Conservation (phyloP, 108 stramenopile species). For the Skeletonema potamos region DNA sequence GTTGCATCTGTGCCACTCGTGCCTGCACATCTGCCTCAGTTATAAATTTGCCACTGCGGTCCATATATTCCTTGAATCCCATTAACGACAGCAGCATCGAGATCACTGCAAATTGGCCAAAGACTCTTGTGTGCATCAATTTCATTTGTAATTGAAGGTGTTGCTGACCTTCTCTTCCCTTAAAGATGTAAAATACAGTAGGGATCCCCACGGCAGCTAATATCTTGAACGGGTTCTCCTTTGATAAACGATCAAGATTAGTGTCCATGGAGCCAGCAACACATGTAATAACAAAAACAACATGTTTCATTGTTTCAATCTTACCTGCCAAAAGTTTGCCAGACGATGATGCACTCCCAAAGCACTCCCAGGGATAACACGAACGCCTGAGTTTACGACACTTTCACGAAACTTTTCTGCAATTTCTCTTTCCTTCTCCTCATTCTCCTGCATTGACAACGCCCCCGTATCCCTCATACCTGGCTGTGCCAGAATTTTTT, state of each 20-base stretch:
- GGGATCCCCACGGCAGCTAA: conserved; percentile 66
- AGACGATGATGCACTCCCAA: conserved; percentile 56
- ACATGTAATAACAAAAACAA: not conserved
- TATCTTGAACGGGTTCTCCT: conserved; percentile 77
- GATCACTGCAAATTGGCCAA: conserved; percentile 83
- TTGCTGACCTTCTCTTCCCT: conserved; percentile 66
- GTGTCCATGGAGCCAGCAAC: not conserved
- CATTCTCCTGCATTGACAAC: not conserved
- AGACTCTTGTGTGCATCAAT: conserved; percentile 85
- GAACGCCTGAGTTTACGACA: conserved; percentile 63
- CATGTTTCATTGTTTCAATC: not conserved
- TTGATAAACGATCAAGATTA: conserved; percentile 1
- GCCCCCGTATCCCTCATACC: conserved; percentile 17
- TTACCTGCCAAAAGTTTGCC: conserved; percentile 66
- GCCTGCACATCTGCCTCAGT: conserved; percentile 68
- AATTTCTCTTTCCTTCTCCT: conserved; percentile 26
- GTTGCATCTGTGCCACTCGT: conserved; percentile 73
- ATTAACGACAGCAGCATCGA: conserved; percentile 70
- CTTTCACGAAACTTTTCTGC: conserved; percentile 51
- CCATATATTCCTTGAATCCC: conserved; percentile 86
- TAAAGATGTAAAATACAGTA: conserved; percentile 69
- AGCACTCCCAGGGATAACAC: conserved; percentile 64
- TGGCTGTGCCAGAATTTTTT: conserved; percentile 34
- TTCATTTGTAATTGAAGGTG: conserved; percentile 66
- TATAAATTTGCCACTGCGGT: conserved; percentile 68